Conservation (phyloP, 2,329 filamentous ascomycete genomes). For the Pseudogymnoascus sp. region DNA sequence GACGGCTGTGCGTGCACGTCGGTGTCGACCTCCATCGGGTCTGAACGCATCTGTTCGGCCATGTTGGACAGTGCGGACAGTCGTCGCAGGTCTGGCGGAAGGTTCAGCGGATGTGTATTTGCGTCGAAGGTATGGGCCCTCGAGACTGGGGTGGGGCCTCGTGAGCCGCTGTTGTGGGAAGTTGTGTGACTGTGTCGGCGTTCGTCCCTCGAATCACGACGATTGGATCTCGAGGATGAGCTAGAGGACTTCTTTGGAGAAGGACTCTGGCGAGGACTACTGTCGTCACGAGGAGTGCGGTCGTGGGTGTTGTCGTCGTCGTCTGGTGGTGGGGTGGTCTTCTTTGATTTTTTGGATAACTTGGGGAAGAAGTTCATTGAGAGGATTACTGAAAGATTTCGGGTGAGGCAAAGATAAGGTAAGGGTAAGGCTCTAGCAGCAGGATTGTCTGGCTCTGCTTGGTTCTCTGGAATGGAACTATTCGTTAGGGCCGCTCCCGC, state of each 20-base stretch:
- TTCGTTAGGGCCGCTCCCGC: conserved; percentile 8
- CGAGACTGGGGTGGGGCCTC: conserved; percentile 22
- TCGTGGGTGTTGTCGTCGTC: conserved; percentile 16
- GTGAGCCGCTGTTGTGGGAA: conserved; percentile 25
- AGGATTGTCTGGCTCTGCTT: conserved; percentile 3
- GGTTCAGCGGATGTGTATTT: conserved; percentile 80
- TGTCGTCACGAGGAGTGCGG: not conserved
- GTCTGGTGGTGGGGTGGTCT: conserved; percentile 23
- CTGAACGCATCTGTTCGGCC: conserved; percentile 38
- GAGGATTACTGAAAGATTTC: conserved; percentile 10
- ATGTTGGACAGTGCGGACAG: conserved; percentile 60
- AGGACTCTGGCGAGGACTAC: conserved; percentile 19
- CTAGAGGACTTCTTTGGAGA: conserved; percentile 25
- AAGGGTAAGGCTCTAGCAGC: conserved; percentile 6
- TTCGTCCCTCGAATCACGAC: conserved; percentile 17
- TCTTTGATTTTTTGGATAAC: conserved; percentile 29
- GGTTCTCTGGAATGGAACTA: conserved; percentile 5
- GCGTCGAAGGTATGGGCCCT: conserved; percentile 45
- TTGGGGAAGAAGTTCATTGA: conserved; percentile 32
- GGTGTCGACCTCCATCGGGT: conserved; percentile 70
- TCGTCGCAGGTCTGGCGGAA: conserved; percentile 77
- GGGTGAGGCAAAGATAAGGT: conserved; percentile 4
- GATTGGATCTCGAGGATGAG: conserved; percentile 19
- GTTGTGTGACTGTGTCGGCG: conserved; percentile 20
- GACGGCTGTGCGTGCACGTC: conserved; percentile 49